These are phyloP conservation scores for Trichothecium sympodiale DNA, from an alignment of 2,329 filamentous ascomycete genomes.

Conservation along the genomic window DNA sequence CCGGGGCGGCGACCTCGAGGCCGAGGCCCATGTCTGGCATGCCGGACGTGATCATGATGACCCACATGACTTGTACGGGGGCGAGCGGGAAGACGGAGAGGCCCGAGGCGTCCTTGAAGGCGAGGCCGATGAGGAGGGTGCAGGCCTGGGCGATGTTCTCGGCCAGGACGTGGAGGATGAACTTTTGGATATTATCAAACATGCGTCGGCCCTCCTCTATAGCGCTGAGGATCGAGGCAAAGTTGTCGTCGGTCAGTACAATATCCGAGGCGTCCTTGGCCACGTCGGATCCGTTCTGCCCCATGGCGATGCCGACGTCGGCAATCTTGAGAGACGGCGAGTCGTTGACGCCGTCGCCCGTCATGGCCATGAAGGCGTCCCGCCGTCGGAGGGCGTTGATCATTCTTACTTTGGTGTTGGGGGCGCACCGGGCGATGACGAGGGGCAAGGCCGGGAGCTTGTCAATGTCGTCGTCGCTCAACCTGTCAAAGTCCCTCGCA, in stretches of 20 bases:
- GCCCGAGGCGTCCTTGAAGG: conserved; percentile 52
- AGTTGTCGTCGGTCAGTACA: conserved; percentile 58
- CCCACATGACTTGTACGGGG: conserved; percentile 67
- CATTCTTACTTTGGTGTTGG: conserved; percentile 60
- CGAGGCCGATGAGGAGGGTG: conserved; percentile 57
- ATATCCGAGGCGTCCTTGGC: conserved; percentile 53
- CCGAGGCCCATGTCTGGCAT: conserved; percentile 67
- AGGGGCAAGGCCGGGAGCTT: conserved; percentile 48
- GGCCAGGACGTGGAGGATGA: conserved; percentile 55
- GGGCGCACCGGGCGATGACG: conserved; percentile 56
- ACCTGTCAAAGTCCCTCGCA: conserved; percentile 53
- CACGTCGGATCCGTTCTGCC: conserved; percentile 51
- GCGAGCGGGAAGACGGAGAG: conserved; percentile 61
- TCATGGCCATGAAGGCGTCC: conserved; percentile 52
- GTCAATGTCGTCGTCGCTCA: conserved; percentile 53
- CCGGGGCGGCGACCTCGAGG: conserved; percentile 56
- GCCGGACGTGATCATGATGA: conserved; percentile 68
- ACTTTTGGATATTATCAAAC: conserved; percentile 60
- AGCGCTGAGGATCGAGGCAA: conserved; percentile 53
- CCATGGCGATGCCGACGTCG: conserved; percentile 61
- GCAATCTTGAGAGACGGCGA: conserved; percentile 53
- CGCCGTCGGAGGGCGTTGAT: conserved; percentile 58
- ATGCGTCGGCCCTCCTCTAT: conserved; percentile 54
- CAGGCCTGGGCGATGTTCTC: conserved; percentile 61
- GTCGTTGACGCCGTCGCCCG: conserved; percentile 59